phyloP scores from a whole-genome alignment of 805 yeast species.

The Candida xyloterini region DNA sequence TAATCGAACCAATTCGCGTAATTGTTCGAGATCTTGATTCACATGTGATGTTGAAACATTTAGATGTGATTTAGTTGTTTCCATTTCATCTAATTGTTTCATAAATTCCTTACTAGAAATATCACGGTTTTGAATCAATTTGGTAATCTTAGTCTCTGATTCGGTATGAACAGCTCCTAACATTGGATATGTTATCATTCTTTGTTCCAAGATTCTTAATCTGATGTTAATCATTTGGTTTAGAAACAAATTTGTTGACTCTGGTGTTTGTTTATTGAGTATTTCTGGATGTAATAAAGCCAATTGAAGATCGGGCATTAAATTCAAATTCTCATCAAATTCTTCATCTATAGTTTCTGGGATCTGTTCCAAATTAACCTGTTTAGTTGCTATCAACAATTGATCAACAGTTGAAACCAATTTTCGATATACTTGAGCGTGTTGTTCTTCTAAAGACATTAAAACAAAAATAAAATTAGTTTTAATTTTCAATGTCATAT shows the following conservation, averaged over 20 bases:
- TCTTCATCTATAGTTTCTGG: slow-evolving; percentile 4
- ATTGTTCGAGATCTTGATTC: slow-evolving; percentile 3
- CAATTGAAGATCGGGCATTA: slow-evolving; percentile 13
- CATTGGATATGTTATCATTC: slow-evolving; percentile 23
- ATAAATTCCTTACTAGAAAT: slow-evolving; percentile 7
- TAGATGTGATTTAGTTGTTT: neutral
- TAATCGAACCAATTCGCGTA: slow-evolving; percentile 9
- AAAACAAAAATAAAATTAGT: no score
- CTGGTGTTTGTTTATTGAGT: slow-evolving; percentile 2
- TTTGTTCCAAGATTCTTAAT: slow-evolving; percentile 21
- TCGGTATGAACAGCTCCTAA: slow-evolving; percentile 22
- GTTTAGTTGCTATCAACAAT: slow-evolving; percentile 23
- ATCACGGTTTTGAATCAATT: slow-evolving; percentile 15
- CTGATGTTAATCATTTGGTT: slow-evolving; percentile 21
- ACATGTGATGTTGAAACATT: slow-evolving; percentile 1
- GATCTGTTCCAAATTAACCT: slow-evolving; percentile 6
- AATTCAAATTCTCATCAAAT: slow-evolving; percentile 4
- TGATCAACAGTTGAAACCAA: slow-evolving; percentile 34
- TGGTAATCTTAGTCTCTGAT: slow-evolving; percentile 10
- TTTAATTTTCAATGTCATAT: slow-evolving; percentile 14
- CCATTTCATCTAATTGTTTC: slow-evolving; percentile 3
- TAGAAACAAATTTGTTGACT: slow-evolving; percentile 13
- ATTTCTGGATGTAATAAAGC: slow-evolving; percentile 13
- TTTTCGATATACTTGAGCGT: slow-evolving; percentile 33
- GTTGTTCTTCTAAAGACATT: slow-evolving; percentile 24